Conservation (phyloP, 441 rosid genomes). For the Gossypium schwendimanii region DNA sequence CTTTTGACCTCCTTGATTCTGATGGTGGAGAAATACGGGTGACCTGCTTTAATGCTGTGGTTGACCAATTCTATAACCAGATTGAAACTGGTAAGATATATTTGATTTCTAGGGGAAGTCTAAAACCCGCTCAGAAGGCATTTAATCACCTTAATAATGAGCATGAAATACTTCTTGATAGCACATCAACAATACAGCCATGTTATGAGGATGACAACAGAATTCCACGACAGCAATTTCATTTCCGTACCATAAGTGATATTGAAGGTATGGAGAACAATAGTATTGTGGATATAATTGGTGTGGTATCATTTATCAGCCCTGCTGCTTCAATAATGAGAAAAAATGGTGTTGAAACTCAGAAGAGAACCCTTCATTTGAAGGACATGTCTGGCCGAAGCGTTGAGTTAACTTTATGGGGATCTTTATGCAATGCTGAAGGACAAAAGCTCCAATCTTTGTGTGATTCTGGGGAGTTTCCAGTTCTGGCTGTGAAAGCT, state of each 20-base stretch:
- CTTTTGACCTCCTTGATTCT: slow-evolving; percentile 81
- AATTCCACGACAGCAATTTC: slow-evolving; percentile 63
- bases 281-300: slow-evolving; percentile 51
- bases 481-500: slow-evolving; percentile 73
- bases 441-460: slow-evolving; percentile 61
- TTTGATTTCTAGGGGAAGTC: slow-evolving; percentile 42
- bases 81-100: slow-evolving; percentile 64
- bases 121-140: slow-evolving; percentile 70
- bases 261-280: slow-evolving; percentile 64
- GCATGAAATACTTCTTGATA: slow-evolving; percentile 58
- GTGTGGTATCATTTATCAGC: slow-evolving; percentile 52
- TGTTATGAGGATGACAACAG: slow-evolving; percentile 60
- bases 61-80: slow-evolving; percentile 63
- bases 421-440: slow-evolving; percentile 58
- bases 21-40: slow-evolving; percentile 85
- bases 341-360: slow-evolving; percentile 66
- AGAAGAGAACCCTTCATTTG: slow-evolving; percentile 67
- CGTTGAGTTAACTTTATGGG: slow-evolving; percentile 84
- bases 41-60: slow-evolving; percentile 85
- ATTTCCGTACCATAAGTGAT: slow-evolving; percentile 56
- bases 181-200: slow-evolving; percentile 48
- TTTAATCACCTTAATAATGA: slow-evolving; percentile 77
- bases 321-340: slow-evolving; percentile 52
- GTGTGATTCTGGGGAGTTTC: slow-evolving; percentile 71
- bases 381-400: slow-evolving; percentile 80